Base-by-base conservation (phyloP, 371 early-diverging fungal species). In the Haplosporangium sp. region DNA sequence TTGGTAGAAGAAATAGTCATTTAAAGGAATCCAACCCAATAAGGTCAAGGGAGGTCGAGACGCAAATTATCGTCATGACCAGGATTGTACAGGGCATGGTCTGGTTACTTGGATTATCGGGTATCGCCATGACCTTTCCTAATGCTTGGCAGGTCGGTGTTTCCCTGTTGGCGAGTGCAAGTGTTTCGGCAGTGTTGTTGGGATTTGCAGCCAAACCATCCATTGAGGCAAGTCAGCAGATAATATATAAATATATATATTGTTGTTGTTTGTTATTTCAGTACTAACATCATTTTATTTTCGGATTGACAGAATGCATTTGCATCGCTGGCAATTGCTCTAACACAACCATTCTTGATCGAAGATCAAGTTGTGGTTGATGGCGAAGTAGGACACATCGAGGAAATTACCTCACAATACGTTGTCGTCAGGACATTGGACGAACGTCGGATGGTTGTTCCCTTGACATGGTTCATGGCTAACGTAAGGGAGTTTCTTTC, bases 91-190 rank as follows among this genome's bases (percentile, higher is more conserved):
- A 82, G 55, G 76, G 73, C 0, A 47, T 83, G 69, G 69, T 74
- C 15, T 82, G 82, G 78, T 11, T 76, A 15, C 19, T 85, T 9
- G 78, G 82, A 5, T 19, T 77, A 19, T 61, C 84, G 4, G 72
- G 82, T 35, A 77, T 85, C 37, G 70, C 84, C 1, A 81, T 84
- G 77, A 84, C 85, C 1, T 85, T 85, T 47, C 85, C 85, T 17
- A 69, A 69, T 40, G 85, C 83, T 15, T 82, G 84, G 84, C 82
- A 85, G 35, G 68, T 85, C 5, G 85, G 85, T 2, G 71, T 76
- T 0, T 72, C 76, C n/a, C 17, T 85, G 58, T 52, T 83, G 66
- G 85, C 84, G 1, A 77, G 82, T 72, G 85, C 84, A 15, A 76
- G 84, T 71, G 84, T 85, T 5, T 63, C 74, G 3, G 76, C 83